These are phyloP conservation scores for Alisma plantagoaquatica DNA, from an alignment of 106 monocot species.

Conservation along the genomic window DNA sequence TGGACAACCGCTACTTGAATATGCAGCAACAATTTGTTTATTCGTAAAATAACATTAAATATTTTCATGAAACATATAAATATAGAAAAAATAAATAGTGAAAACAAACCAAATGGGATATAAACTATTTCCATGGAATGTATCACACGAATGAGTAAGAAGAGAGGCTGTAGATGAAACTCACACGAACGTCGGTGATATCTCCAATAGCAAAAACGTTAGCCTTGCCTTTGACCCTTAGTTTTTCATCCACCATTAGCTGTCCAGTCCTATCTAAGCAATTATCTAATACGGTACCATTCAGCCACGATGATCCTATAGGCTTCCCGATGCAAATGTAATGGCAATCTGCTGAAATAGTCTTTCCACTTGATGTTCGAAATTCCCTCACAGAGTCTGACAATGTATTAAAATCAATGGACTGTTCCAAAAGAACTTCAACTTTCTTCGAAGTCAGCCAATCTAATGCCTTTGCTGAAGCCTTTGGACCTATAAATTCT, in stretches of 20 bases:
- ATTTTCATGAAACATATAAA: no score
- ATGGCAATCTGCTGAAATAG: conserved; percentile 6
- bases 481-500: conserved; percentile 18
- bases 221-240: conserved; percentile 3
- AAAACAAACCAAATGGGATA: no score
- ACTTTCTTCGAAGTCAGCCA: conserved; percentile 21
- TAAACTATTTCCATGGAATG: no score
- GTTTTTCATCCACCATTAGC: conserved; percentile 5
- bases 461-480: conserved; percentile 8
- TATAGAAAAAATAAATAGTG: no score
- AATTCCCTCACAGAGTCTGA: conserved; percentile 1
- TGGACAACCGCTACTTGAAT: no score
- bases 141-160: no score
- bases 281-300: conserved; percentile 3
- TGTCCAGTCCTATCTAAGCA: conserved; percentile 5
- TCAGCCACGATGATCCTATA: conserved; percentile 8
- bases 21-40: no score
- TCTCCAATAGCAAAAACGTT: conserved; percentile 15
- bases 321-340: conserved; percentile 6
- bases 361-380: conserved; percentile 10
- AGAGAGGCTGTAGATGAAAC: no score
- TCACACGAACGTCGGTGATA: conserved; percentile 9
- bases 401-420: neutral
- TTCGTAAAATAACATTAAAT: no score
- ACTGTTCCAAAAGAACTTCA: conserved; percentile 18